Evolutionary conservation across 163 green algal species (phyloP).

Genomic region (Coccomyxa subellipsoidea): DNA sequence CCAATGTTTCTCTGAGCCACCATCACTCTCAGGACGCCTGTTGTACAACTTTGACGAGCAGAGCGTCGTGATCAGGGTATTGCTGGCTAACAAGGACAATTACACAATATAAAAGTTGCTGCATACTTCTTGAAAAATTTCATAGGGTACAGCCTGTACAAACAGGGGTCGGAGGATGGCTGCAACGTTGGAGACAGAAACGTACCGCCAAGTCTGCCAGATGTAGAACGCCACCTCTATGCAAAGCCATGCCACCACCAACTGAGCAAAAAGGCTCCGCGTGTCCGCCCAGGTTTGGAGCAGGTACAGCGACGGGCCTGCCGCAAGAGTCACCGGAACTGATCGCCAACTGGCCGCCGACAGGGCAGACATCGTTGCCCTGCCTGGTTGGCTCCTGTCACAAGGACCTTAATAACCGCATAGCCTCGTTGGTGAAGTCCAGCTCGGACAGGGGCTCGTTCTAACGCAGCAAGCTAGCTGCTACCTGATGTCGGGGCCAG

Average conservation of each 20-base stretch:
- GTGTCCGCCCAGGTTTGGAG: background rate
- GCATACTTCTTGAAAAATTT: background rate
- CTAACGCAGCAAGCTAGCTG: background rate
- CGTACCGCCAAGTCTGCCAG: background rate
- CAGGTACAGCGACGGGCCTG: background rate
- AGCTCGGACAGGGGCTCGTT: background rate
- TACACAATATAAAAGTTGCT: background rate
- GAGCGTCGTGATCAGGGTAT: background rate
- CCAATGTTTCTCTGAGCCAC: background rate
- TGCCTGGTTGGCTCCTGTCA: background rate
- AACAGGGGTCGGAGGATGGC: background rate
- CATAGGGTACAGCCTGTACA: background rate
- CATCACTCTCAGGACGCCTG: background rate
- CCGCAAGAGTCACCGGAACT: background rate
- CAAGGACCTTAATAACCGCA: background rate
- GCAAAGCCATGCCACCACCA: background rate
- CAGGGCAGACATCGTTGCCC: background rate
- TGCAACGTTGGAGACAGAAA: background rate
- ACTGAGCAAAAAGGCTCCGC: background rate
- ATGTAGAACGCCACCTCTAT: background rate
- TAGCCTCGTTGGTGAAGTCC: background rate
- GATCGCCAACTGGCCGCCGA: background rate
- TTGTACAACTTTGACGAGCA: background rate
- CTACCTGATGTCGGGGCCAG: background rate
- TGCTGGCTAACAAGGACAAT: background rate